Evolutionary conservation across 2,329 filamentous ascomycete species (phyloP).

Genomic region (Arthrobotrys sinensis): DNA sequence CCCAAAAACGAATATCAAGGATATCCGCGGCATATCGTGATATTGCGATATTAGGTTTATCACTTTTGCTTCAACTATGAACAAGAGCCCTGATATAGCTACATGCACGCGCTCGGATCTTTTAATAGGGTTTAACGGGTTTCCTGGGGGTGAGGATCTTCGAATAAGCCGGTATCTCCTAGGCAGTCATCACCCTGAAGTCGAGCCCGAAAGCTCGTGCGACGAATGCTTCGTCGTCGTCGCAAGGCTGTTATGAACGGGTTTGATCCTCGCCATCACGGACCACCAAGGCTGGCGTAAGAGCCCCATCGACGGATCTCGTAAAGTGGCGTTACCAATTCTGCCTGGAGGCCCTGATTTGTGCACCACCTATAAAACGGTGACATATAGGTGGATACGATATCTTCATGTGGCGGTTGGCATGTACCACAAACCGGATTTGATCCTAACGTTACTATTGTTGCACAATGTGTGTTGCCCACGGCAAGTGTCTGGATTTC

Average conservation of each 20-base stretch:
- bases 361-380: constrained; percentile 50
- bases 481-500: background rate
- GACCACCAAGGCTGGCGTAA: constrained; percentile 1
- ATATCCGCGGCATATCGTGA: constrained; percentile 37
- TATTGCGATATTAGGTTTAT: constrained; percentile 31
- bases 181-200: constrained; percentile 3
- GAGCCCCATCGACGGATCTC: constrained; percentile 26
- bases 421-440: constrained; percentile 20
- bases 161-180: background rate
- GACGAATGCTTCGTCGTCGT: background rate
- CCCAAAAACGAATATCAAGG: constrained; percentile 15
- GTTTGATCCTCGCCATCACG: background rate
- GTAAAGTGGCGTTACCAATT: constrained; percentile 39
- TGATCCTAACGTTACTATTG: constrained; percentile 18
- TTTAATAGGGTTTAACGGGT: constrained; percentile 13
- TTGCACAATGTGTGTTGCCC: constrained; percentile 58
- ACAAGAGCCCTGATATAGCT: constrained; percentile 43
- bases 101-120: constrained; percentile 58
- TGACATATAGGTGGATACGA: constrained; percentile 45
- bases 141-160: background rate
- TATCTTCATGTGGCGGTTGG: constrained; percentile 20
- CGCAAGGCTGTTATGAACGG: background rate
- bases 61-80: constrained; percentile 3
- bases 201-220: background rate
- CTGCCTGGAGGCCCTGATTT: constrained; percentile 30